Percentiles rank a stretch among this genome's conserved stretches.
Conservation (phyloP, 2,329 filamentous ascomycete species). For the Colletotrichum acutatum region DNA sequence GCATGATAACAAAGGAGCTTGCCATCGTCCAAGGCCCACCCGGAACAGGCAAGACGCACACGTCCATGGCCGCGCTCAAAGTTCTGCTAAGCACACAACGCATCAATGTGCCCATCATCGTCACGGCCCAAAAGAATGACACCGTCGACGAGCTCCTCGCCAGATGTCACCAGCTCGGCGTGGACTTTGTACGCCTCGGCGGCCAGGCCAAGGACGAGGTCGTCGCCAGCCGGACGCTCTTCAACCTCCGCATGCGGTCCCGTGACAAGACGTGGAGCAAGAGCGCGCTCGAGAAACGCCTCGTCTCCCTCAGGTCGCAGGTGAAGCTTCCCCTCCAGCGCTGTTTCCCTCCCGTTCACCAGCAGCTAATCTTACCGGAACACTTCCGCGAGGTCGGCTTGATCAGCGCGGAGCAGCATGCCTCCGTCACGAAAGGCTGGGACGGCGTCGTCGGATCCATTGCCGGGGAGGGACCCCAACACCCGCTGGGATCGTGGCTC, state of each 20-base stretch:
- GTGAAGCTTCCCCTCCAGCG: slow-evolving; percentile 6
- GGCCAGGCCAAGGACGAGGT: slow-evolving; percentile 73
- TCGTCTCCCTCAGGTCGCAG: slow-evolving; percentile 7
- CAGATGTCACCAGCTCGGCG: slow-evolving; percentile 64
- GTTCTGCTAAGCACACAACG: slow-evolving; percentile 70
- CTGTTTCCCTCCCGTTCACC: slow-evolving; percentile 4
- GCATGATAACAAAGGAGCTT: slow-evolving; percentile 77
- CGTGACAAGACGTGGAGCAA: slow-evolving; percentile 38
- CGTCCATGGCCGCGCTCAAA: slow-evolving; percentile 78
- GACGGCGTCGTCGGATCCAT: neutral
- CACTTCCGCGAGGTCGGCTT: slow-evolving; percentile 11
- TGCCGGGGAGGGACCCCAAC: neutral
- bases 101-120: slow-evolving; percentile 74
- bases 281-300: slow-evolving; percentile 6
- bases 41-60: slow-evolving; percentile 80
- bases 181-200: slow-evolving; percentile 71
- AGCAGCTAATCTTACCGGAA: slow-evolving; percentile 6
- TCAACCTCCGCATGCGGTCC: slow-evolving; percentile 57
- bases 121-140: slow-evolving; percentile 91
- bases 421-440: slow-evolving; percentile 8
- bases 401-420: slow-evolving; percentile 18
- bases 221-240: slow-evolving; percentile 75
- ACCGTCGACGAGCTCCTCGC: slow-evolving; percentile 84
- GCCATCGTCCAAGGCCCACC: slow-evolving; percentile 88
- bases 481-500: slow-evolving; percentile 5